phyloP scores from a whole-genome alignment of 345 rosid genomes.

The Arabidopsis thaliana region DNA sequence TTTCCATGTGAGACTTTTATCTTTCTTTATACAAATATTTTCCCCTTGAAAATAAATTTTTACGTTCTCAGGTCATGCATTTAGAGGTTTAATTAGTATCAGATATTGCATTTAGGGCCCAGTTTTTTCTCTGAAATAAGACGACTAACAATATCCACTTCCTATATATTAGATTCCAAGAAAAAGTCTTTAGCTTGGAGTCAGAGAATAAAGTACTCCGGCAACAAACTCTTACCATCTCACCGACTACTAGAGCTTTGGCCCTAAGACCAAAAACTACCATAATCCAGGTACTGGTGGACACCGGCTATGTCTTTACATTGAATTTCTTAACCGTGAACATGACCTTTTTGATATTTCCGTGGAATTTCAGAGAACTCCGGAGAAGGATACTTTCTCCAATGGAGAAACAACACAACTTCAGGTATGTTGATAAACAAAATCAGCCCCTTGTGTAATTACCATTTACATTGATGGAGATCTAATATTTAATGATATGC shows the following conservation, averaged over 20 bases:
- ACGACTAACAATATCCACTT: constrained; percentile 15
- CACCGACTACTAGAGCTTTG: constrained; percentile 74
- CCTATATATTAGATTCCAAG: constrained; percentile 47
- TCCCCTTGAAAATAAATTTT: background rate
- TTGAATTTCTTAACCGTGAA: constrained; percentile 16
- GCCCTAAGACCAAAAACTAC: constrained; percentile 65
- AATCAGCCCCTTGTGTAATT: constrained; percentile 21
- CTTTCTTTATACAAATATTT: too few species aligned
- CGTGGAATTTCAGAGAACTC: constrained; percentile 71
- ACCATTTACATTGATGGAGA: constrained; percentile 46
- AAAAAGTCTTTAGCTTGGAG: constrained; percentile 82
- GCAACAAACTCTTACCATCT: constrained; percentile 80
- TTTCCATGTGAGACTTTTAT: background rate
- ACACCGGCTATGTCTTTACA: constrained; percentile 23
- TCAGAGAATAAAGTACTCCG: constrained; percentile 94
- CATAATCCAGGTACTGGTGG: constrained; percentile 66
- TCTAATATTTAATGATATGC: constrained; percentile 30
- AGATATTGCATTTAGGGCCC: constrained; percentile 12
- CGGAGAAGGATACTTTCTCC: constrained; percentile 60
- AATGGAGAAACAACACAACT: constrained; percentile 72
- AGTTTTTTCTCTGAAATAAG: background rate
- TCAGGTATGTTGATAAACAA: constrained; percentile 45
- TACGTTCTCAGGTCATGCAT: constrained; percentile 2
- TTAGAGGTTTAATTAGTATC: constrained; percentile 9
- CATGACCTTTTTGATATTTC: constrained; percentile 31